Evolutionary conservation across 441 rosid genomes (phyloP), one percentile per base, ranked within the genome.

Genomic region (Adansonia madagascariensis): DNA sequence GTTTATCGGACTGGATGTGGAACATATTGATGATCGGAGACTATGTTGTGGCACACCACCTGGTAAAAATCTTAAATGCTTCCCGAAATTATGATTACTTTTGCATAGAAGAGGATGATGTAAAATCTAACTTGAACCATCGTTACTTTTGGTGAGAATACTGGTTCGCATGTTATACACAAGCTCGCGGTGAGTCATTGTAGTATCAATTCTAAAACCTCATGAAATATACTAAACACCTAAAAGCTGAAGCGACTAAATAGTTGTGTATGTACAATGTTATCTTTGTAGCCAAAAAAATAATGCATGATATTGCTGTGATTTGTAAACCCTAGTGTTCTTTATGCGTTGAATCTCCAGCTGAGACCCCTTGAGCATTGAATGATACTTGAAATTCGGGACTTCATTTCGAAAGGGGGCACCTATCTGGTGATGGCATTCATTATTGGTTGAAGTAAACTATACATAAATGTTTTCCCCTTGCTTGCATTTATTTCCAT

Each of bases 1-100:
- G 99, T 94, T 96, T 87, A 91, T 96, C 6, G 98, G 99, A 22
- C 90, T 96, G 20, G 98, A 96, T 67, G 95, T 84, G 57, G 89
- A 96, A 73, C 98, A 94, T 78, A 88, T 94, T 11, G 99, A 94
- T 74, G 98, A 96, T 76, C 86, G 98, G 75, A 90, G 99, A 83
- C 83, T 96, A 44, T 96, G 98, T 44, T 96, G 99, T 47, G 98
- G 98, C 84, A 96, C 98, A 17, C 98, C 94, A 80, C 97, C 97
- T 24, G 98, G 97, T 96, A 87, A 84, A 84, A 8, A 1, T 64
- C 67, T 49, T 20, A 57, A 69, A 12, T 47, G 24, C 72, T 27
- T 27, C 73, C 8, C 46, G 59, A 75, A 31, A 56, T 35, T 15
- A 39, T 49, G 76, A 41, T 61, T 35, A 52, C 27, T 71, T 71